Evolutionary conservation across 1,284 basidiomycete species (phyloP).

Genomic region (Tetrapyrgos nigripes): DNA sequence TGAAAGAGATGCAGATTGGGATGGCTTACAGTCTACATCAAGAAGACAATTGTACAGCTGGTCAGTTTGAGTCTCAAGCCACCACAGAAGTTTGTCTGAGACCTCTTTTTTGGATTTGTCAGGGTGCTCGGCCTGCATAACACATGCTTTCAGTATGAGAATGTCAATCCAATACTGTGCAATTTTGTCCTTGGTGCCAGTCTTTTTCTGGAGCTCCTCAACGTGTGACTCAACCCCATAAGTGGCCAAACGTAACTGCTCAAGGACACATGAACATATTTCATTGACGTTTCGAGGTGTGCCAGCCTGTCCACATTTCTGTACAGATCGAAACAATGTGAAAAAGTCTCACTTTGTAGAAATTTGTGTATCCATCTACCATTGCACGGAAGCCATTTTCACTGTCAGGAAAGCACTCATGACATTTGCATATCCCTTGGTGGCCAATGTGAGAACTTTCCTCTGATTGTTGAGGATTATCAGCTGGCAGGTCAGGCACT

Average conservation of each 20-base stretch:
- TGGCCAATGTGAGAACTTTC: constrained; percentile 29
- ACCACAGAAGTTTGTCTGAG: constrained; percentile 30
- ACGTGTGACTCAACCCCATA: constrained; percentile 25
- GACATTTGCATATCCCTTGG: constrained; percentile 27
- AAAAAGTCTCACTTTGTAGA: constrained; percentile 13
- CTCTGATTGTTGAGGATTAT: constrained; percentile 37
- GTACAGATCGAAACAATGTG: background rate
- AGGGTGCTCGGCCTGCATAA: constrained; percentile 28
- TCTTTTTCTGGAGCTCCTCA: constrained; percentile 25
- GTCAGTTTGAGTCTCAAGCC: constrained; percentile 34
- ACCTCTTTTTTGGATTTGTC: constrained; percentile 27
- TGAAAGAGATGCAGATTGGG: constrained; percentile 16
- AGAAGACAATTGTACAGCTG: constrained; percentile 28
- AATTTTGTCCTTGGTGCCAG: constrained; percentile 42
- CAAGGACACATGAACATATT: background rate
- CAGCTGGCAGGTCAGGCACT: constrained; percentile 28
- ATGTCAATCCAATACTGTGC: constrained; percentile 38
- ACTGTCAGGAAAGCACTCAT: constrained; percentile 25
- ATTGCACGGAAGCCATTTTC: constrained; percentile 24
- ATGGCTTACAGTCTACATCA: background rate
- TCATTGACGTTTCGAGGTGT: background rate
- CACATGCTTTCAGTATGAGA: constrained; percentile 22
- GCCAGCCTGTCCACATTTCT: background rate
- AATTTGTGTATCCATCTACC: constrained; percentile 28
- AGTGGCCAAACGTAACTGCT: background rate